A percentile compares a stretch with the other conserved stretches of the same genome.
Conservation (phyloP, 441 rosid genomes). For the Pelargonium exstipulatum region DNA sequence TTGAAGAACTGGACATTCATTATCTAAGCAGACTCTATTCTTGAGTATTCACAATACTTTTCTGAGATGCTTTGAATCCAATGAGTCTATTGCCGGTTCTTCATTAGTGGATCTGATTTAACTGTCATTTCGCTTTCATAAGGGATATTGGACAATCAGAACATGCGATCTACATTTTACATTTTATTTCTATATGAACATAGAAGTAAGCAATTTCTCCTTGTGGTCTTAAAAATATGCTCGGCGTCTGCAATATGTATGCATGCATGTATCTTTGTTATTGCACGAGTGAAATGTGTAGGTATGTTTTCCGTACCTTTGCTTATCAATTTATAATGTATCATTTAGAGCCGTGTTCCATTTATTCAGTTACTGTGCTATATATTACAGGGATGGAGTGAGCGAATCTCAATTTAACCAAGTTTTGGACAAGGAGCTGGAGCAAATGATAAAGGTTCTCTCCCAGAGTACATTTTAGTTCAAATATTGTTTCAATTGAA, state of each 20-base stretch:
- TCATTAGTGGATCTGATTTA: neutral
- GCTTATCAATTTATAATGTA: neutral
- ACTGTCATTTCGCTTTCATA: slow-evolving; percentile 5
- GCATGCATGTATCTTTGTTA: neutral
- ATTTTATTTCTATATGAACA: neutral
- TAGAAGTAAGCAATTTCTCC: neutral
- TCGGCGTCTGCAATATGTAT: neutral
- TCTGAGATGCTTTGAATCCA: neutral
- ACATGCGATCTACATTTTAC: neutral
- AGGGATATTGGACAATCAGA: neutral
- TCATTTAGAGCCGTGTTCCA: neutral
- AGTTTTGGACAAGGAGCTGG: slow-evolving; percentile 77
- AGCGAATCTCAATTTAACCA: slow-evolving; percentile 87
- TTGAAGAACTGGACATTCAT: no score
- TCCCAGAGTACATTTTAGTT: neutral
- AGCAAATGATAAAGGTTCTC: slow-evolving; percentile 67
- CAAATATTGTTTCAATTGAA: neutral
- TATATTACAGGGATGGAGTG: slow-evolving; percentile 68
- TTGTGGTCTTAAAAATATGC: slow-evolving; percentile 4
- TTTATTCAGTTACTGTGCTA: slow-evolving; percentile 13
- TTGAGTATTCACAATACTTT: neutral
- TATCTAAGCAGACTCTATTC: neutral
- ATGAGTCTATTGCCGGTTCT: neutral
- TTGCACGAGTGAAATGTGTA: neutral
- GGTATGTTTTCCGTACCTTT: neutral